Percentiles rank a stretch among this genome's conserved stretches.
phyloP scores from a whole-genome alignment of 1,284 basidiomycete genomes.

The Cutaneotrichosporon cutaneum region DNA sequence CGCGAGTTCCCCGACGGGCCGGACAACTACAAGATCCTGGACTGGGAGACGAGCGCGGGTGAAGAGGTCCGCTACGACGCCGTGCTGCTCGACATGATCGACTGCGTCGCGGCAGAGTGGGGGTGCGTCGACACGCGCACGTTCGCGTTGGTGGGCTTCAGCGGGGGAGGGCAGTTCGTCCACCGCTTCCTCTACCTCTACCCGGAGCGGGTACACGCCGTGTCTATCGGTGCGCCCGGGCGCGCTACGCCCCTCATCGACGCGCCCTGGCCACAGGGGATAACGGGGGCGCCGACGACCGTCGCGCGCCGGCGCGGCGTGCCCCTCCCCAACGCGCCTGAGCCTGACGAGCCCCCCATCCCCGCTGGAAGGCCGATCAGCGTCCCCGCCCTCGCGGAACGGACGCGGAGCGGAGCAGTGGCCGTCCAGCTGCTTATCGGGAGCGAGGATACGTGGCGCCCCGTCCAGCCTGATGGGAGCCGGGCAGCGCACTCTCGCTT shows the following conservation, averaged over 20 bases:
- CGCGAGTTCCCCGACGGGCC: constrained; percentile 24
- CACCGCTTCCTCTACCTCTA: constrained; percentile 31
- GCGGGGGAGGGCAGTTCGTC: constrained; percentile 29
- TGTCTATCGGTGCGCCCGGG: constrained; percentile 29
- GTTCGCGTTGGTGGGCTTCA: constrained; percentile 25
- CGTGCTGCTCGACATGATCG: constrained; percentile 24
- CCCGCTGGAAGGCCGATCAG: constrained; percentile 2
- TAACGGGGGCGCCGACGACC: constrained; percentile 9
- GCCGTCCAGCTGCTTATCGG: constrained; percentile 24
- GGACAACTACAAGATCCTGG: constrained; percentile 29
- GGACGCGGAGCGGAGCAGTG: neutral
- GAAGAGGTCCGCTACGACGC: constrained; percentile 22
- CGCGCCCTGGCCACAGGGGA: constrained; percentile 23
- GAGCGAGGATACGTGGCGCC: constrained; percentile 18
- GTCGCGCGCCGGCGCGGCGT: neutral
- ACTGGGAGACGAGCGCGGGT: constrained; percentile 12
- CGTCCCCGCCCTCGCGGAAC: neutral
- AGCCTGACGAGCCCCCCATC: neutral
- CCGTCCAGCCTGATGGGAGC: constrained; percentile 21
- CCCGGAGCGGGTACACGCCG: constrained; percentile 23
- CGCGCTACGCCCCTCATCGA: constrained; percentile 20
- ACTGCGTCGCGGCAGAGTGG: constrained; percentile 21
- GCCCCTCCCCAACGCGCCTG: neutral
- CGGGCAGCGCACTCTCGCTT: constrained; percentile 13
- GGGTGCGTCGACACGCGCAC: constrained; percentile 22